A percentile compares a stretch with the other conserved stretches of the same genome.
Conservation (phyloP, 768 basidiomycete species). For the Serendipita vermifera region DNA sequence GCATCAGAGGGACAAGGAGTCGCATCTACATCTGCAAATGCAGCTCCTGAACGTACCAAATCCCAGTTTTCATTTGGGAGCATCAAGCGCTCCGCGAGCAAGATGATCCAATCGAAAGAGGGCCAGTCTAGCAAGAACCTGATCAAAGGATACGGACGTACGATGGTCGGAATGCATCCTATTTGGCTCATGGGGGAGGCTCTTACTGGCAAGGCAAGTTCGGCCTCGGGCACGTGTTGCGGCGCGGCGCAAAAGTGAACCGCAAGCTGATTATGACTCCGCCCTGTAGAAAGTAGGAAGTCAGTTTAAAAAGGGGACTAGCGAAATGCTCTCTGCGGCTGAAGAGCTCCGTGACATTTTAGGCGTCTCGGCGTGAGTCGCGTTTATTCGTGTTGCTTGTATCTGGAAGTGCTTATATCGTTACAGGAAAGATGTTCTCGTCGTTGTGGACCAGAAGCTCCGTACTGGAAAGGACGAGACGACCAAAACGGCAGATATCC, state of each 20-base stretch:
- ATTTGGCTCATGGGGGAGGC: slow-evolving; percentile 17
- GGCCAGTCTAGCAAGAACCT: not conserved
- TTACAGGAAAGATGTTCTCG: slow-evolving; percentile 13
- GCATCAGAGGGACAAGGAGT: too few relatives aligned
- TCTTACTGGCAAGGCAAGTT: not conserved
- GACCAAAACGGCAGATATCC: slow-evolving; percentile 14
- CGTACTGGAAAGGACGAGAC: slow-evolving; percentile 7
- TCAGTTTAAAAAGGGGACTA: slow-evolving; percentile 15
- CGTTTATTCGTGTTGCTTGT: not conserved
- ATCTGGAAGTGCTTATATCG: too few relatives aligned
- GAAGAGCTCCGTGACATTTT: slow-evolving; percentile 13
- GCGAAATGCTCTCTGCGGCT: slow-evolving; percentile 12
- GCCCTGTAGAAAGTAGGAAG: slow-evolving; percentile 15
- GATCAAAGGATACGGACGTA: not conserved
- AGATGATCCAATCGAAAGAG: not conserved
- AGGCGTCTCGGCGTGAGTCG: not conserved
- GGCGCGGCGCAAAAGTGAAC: too few relatives aligned
- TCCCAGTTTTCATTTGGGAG: not conserved
- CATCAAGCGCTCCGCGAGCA: not conserved
- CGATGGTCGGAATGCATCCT: not conserved
- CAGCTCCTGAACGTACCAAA: too few relatives aligned
- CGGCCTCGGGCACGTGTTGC: not conserved
- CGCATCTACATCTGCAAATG: too few relatives aligned
- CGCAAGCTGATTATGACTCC: too few relatives aligned
- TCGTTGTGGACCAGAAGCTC: slow-evolving; percentile 17